Base-by-base conservation (phyloP, 257 asterid species). In the Solanum rostratum region DNA sequence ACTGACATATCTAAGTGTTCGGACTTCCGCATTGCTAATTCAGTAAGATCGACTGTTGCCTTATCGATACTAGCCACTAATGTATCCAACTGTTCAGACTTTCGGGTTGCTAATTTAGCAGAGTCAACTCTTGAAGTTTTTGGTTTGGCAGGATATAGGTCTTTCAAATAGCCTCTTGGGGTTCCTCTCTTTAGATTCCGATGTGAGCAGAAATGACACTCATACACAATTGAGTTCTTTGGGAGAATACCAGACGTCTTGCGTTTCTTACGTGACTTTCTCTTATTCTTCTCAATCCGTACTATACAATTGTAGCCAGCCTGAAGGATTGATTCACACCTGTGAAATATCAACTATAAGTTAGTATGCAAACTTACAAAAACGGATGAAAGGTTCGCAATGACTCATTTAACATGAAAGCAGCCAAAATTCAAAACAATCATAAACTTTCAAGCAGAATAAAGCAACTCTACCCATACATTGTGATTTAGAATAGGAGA, bases 301-400 rank as follows among this genome's bases (percentile, higher is more conserved):
- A 91, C 85, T 0, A 92, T 89, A 84, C 95, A 92, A 13, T 93
- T 96, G 53, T 84, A 76, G 76, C 98, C 97, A 10, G 97, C 93
- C 86, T 92, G 90, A 82, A 96, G 92, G 84, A 93, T 84, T 50
- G 98, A 87, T 88, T 92, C 94, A 62, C 98, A 93, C 86, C 98
- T 94, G 92, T 41, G 29, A 79, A 85, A 84, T 66, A 85, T 59
- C 41, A 9, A 83, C n/a, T 27, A 60, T 1, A 83, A 63, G 37
- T 68, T 50, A 52, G 39, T 19, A 66, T 7, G 63, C 55, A 68
- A 66, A 69, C 46, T 19, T 16, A 5, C 18, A 78, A 78, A 50
- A 24, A 10, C 3, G 57, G 63, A 16, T 50, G 82, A 74, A 4
- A 46, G 49, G 82, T 10, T 10, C 11, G 1, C 46, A 0, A 78